Evolutionary conservation across 371 early-diverging fungal species (phyloP).

Genomic region (Rhizopus sp.): DNA sequence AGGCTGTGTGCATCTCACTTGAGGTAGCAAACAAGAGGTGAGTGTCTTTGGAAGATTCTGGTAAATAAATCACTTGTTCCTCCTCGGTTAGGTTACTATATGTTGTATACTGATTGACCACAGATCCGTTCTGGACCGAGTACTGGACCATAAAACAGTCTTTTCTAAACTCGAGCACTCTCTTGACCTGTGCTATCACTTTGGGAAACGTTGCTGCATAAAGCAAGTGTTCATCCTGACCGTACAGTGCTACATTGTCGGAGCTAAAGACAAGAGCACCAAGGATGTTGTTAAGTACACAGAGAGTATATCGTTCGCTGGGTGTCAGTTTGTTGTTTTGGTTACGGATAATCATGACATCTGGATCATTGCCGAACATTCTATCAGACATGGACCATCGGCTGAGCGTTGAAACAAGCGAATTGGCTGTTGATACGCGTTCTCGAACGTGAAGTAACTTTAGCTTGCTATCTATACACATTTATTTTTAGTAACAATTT

Average conservation of each 20-base stretch:
- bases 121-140: constrained; percentile 18
- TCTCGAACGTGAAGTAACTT: constrained; percentile 60
- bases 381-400: constrained; percentile 59
- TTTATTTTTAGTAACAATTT: neutral
- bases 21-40: constrained; percentile 38
- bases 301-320: constrained; percentile 54
- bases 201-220: constrained; percentile 50
- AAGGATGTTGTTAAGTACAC: constrained; percentile 57
- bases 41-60: constrained; percentile 23
- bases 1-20: constrained; percentile 39
- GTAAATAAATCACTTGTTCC: constrained; percentile 44
- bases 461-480: constrained; percentile 42
- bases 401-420: constrained; percentile 54
- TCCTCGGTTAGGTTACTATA: constrained; percentile 49
- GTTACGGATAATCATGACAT: constrained; percentile 59
- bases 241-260: constrained; percentile 47
- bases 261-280: constrained; percentile 64
- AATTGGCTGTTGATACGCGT: constrained; percentile 60
- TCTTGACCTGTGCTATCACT: constrained; percentile 41
- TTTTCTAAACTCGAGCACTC: constrained; percentile 41
- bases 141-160: constrained; percentile 50
- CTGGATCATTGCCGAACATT: constrained; percentile 68
- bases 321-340: constrained; percentile 50
- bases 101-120: constrained; percentile 36
- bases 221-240: constrained; percentile 45